These are phyloP conservation scores for Colletotrichum sp. DNA, from an alignment of 2,329 filamentous ascomycete species.

Conservation along the genomic window DNA sequence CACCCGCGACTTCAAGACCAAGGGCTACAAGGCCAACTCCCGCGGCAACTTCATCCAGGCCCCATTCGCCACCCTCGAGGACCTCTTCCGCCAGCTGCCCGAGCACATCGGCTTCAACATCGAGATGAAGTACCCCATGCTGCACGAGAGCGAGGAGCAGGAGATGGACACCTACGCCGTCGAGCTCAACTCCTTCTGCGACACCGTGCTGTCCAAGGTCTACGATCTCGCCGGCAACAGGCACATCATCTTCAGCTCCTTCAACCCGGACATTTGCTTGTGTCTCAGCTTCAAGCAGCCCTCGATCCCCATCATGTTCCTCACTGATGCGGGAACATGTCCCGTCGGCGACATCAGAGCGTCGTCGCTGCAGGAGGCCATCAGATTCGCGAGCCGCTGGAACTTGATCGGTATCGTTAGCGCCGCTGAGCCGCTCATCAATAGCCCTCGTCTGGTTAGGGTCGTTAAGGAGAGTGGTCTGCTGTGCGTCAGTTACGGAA, in stretches of 20 bases:
- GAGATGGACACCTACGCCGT: slow-evolving; percentile 97
- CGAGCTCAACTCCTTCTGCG: slow-evolving; percentile 95
- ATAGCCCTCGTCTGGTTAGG: slow-evolving; percentile 85
- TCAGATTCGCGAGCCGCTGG: slow-evolving; percentile 94
- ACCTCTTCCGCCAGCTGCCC: slow-evolving; percentile 86
- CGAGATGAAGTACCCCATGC: slow-evolving; percentile 99
- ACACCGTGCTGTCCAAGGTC: slow-evolving; percentile 87
- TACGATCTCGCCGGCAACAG: slow-evolving; percentile 83
- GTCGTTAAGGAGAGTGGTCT: slow-evolving; percentile 94
- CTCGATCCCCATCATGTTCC: slow-evolving; percentile 92
- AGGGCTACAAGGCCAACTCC: slow-evolving; percentile 95
- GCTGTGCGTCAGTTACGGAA: slow-evolving; percentile 95
- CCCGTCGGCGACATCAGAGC: slow-evolving; percentile 88
- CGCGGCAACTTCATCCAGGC: slow-evolving; percentile 95
- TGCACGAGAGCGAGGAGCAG: slow-evolving; percentile 92
- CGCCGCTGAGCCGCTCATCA: slow-evolving; percentile 85
- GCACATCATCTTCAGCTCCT: slow-evolving; percentile 97
- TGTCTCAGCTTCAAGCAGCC: slow-evolving; percentile 96
- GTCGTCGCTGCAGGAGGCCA: slow-evolving; percentile 90
- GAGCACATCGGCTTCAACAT: slow-evolving; percentile 93
- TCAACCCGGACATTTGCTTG: slow-evolving; percentile 96
- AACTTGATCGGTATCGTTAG: slow-evolving; percentile 91
- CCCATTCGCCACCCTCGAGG: slow-evolving; percentile 92
- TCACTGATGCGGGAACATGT: slow-evolving; percentile 85
- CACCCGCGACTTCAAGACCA: slow-evolving; percentile 91